Percentiles rank a stretch among this genome's conserved stretches.
These are phyloP conservation scores for Arachis monticola DNA, from an alignment of 331 rosid genomes.

Conservation along the genomic window DNA sequence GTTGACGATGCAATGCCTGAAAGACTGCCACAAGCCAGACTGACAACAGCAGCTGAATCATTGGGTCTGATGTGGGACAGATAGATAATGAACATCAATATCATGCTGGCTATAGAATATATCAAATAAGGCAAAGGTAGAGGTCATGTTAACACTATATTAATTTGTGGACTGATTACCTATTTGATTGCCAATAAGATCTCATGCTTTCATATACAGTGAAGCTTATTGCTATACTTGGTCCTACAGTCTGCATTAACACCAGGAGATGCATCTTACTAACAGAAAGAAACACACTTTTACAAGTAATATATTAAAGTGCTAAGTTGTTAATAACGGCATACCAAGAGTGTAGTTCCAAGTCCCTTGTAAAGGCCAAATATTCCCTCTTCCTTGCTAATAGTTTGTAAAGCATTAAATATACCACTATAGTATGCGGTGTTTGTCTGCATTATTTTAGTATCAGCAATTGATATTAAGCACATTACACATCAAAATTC, in stretches of 20 bases:
- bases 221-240: conserved; percentile 93
- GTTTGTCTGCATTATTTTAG: conserved; percentile 68
- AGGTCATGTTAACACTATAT: conserved; percentile 15
- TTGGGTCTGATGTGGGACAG: conserved; percentile 57
- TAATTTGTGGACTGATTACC: conserved; percentile 54
- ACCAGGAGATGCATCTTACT: conserved; percentile 31
- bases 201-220: conserved; percentile 88
- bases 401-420: conserved; percentile 78
- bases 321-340: conserved; percentile 33
- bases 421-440: conserved; percentile 81
- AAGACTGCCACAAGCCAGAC: conserved; percentile 95
- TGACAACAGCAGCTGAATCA: conserved; percentile 75
- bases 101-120: background rate
- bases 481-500: background rate
- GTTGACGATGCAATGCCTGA: conserved; percentile 98
- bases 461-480: conserved; percentile 30
- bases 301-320: background rate
- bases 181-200: conserved; percentile 74
- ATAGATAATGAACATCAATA: conserved; percentile 27
- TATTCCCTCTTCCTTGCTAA: conserved; percentile 86
- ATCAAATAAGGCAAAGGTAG: conserved; percentile 9
- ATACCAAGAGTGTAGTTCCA: conserved; percentile 96
- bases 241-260: conserved; percentile 87
- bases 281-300: conserved; percentile 22
- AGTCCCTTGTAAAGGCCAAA: conserved; percentile 94